Evolutionary conservation across 2,329 filamentous ascomycete species (phyloP), one percentile per base, ranked within the genome.

Genomic region (Tolypocladium pustulatum): DNA sequence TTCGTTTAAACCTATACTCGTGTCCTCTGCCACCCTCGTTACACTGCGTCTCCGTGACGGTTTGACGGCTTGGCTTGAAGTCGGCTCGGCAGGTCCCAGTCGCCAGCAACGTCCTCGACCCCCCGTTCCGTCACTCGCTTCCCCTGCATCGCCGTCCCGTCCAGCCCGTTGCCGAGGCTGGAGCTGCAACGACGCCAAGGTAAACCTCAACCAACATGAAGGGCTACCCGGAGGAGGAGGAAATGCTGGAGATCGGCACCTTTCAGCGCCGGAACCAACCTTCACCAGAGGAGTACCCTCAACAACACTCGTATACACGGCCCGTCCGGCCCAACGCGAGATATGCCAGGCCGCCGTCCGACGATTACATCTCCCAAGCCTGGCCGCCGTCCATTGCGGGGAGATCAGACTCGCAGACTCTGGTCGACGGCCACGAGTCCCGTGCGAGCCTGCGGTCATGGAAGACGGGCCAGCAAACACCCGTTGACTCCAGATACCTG

Each of bases 161-260:
- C 49, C 49, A n/a, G 49, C 30, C 30, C 9, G 30, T 32, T 52
- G 27, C 49, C 49, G 49, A 52, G 49, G 49, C 30, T 34, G 30
- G 27, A 34, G 49, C n/a, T n/a, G n/a, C n/a, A n/a, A n/a, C n/a
- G 30, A 22, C 49, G 49, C 27, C 49, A 12, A 2, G 15, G 7
- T 20, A 13, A 20, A 5, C 20, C n/a, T 27, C 36, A 34, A 22
- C 49, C 55, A 63, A 57, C 36, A 71, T 70, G 68, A 71, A 68
- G 60, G 66, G 65, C 54, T 65, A 67, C 60, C 63, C 63, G 30
- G 69, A 71, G 61, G 67, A 69, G 58, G 65, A 68, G 52, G 71
- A 72, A 59, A 71, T 71, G 69, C 63, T 71, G 58, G 71, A 73
- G 54, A 71, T 73, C 52, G 71, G 73, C 51, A 64, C 65, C 15